These are phyloP conservation scores for Magnolia kwangsiensis DNA, from an alignment of 164 flowering plant genomes.

Conservation along the genomic window DNA sequence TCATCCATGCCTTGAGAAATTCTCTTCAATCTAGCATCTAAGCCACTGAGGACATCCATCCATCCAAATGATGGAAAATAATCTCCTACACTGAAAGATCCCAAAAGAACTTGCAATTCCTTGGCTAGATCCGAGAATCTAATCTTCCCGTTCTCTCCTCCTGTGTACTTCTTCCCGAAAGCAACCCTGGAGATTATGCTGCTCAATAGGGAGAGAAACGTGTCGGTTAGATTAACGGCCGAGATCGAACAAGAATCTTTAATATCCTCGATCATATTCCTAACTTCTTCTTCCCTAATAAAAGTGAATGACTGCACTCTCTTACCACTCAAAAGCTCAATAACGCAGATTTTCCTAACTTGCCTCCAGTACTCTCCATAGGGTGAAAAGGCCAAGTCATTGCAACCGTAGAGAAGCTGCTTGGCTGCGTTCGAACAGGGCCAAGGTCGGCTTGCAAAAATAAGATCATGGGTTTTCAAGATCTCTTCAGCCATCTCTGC, in stretches of 20 bases:
- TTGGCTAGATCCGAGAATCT: not conserved
- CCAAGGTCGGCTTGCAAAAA: not conserved
- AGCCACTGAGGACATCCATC: conserved; percentile 18
- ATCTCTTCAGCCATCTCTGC: conserved; percentile 3
- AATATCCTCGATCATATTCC: not conserved
- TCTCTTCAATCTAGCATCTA: not conserved
- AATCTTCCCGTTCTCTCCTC: not conserved
- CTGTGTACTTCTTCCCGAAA: conserved; percentile 3
- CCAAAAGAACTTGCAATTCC: not conserved
- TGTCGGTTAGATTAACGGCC: not conserved
- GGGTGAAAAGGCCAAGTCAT: conserved; percentile 3
- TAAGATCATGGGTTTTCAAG: not conserved
- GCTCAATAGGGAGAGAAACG: not conserved
- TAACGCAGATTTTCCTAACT: not conserved
- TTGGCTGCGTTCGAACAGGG: not conserved
- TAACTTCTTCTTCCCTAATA: conserved; percentile 1
- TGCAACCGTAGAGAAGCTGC: not conserved
- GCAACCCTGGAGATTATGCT: not conserved
- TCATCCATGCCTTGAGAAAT: not conserved
- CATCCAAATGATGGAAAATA: not conserved
- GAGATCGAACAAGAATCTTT: not conserved
- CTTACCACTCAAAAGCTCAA: not conserved
- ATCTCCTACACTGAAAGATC: not conserved
- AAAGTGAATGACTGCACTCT: not conserved
- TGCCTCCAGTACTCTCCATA: conserved; percentile 1